Conservation (phyloP, 345 rosid genomes). For the sweet orange (Citrus sinensis) region DVS_A1.0 CM039169.1:383001-383500, state of each 20-base stretch:
- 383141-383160: constrained; percentile 69
- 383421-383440: not conserved
- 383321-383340: not conserved
- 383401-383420: not conserved
- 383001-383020: not conserved
- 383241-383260: constrained; percentile 83
- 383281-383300: constrained; percentile 35
- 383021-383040: not conserved
- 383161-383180: constrained; percentile 66
- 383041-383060: not conserved
- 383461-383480: not conserved
- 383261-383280: constrained; percentile 72
- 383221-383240: constrained; percentile 71
- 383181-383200: constrained; percentile 69
- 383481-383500: constrained; percentile 1
- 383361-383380: not conserved
- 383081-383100: not conserved
- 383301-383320: constrained; percentile 13
- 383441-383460: not conserved
- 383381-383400: not conserved
- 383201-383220: constrained; percentile 78
- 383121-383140: constrained; percentile 73
- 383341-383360: not conserved
- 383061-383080: not conserved
- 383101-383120: not conserved